Evolutionary conservation across 1,139 yeast genomes (phyloP).

Genomic region (Hanseniaspora gamundiae): DNA sequence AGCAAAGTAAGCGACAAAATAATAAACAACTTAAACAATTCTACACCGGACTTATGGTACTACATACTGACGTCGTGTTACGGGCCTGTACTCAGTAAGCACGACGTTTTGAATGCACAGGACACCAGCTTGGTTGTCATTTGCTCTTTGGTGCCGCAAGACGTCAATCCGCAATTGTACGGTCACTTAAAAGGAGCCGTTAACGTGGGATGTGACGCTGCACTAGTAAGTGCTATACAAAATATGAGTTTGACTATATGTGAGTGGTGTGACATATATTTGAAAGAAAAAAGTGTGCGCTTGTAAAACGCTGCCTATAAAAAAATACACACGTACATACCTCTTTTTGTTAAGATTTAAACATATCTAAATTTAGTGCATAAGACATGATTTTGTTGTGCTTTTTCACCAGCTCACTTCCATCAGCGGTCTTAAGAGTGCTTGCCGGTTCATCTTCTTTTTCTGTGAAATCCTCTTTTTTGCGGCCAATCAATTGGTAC

Average conservation of each 20-base stretch:
- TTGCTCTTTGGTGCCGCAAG: constrained; percentile 79
- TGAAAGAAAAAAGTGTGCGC: constrained; percentile 32
- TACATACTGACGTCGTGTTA: constrained; percentile 65
- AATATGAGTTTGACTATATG: constrained; percentile 53
- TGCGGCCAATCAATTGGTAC: constrained; percentile 1
- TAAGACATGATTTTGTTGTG: background rate
- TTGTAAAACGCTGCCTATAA: background rate
- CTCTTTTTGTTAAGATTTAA: background rate
- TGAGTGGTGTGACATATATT: constrained; percentile 63
- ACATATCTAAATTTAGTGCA: constrained; percentile 1
- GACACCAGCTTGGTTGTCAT: constrained; percentile 74
- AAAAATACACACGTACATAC: no score
- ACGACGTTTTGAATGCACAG: constrained; percentile 46
- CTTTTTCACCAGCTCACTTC: background rate
- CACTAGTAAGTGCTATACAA: constrained; percentile 51
- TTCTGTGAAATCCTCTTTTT: constrained; percentile 1
- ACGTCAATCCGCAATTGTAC: constrained; percentile 86
- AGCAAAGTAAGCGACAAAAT: constrained; percentile 63
- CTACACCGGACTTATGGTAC: constrained; percentile 79
- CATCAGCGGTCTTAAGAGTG: background rate
- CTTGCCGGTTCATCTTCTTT: background rate
- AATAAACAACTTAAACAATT: constrained; percentile 49
- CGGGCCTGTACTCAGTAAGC: constrained; percentile 61
- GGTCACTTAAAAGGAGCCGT: constrained; percentile 83
- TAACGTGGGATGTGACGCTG: constrained; percentile 61